These are phyloP conservation scores for Solanum pennellii DNA, from an alignment of 257 asterid genomes.

Conservation along the genomic window DNA sequence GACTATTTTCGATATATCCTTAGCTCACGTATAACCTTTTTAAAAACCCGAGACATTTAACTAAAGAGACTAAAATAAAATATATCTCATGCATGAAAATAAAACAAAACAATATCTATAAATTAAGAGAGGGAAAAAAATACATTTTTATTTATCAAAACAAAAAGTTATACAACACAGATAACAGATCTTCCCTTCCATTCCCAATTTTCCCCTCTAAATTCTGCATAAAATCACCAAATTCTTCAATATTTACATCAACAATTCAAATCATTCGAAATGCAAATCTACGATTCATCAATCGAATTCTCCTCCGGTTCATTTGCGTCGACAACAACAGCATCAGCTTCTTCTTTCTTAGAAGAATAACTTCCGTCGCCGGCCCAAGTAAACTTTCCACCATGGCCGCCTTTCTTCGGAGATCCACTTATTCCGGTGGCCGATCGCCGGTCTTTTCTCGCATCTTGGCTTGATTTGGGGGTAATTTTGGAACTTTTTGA, in stretches of 20 bases:
- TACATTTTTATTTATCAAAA: background rate
- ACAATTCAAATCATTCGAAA: background rate
- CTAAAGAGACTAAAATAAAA: background rate
- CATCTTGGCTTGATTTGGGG: conserved; percentile 17
- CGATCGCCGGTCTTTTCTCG: conserved; percentile 48
- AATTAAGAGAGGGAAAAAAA: background rate
- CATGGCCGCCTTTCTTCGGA: conserved; percentile 82
- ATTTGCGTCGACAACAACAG: conserved; percentile 26
- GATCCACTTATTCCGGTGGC: conserved; percentile 57
- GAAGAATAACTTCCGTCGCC: conserved; percentile 37
- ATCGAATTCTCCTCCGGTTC: conserved; percentile 23
- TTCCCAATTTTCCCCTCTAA: background rate
- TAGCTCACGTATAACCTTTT: rapidly evolving
- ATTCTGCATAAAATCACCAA: background rate
- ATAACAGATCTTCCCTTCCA: background rate
- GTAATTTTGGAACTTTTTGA: conserved; percentile 22
- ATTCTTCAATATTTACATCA: background rate
- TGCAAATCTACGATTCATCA: background rate
- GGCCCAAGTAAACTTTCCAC: conserved; percentile 82
- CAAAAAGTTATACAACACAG: background rate
- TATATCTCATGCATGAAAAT: background rate
- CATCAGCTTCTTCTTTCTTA: conserved; percentile 7
- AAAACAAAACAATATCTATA: too few relatives aligned
- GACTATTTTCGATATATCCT: too few relatives aligned
- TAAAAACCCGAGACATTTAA: rapidly evolving